Evolutionary conservation across 768 basidiomycete species (phyloP), one percentile per base, ranked within the genome.

Genomic region (Infundibulicybe gibba): DNA sequence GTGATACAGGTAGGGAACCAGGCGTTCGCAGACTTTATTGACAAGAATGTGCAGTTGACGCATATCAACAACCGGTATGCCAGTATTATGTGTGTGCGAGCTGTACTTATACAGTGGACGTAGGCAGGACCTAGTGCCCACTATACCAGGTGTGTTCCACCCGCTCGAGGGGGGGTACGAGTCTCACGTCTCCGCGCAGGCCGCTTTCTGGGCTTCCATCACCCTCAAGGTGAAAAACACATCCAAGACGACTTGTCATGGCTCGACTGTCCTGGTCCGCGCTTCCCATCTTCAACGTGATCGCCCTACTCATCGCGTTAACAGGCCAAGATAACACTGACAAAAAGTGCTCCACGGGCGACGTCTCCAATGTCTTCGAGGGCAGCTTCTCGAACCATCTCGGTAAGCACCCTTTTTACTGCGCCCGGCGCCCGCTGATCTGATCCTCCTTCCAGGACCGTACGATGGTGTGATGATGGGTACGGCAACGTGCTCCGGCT

Each of bases 11-110:
- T 72, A 49, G 79, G 80, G 3, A 79, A 82, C 61, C 71, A 76
- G 56, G 79, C 68, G 2, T 85, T 83, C 49, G 81, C 81, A 1
- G 53, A 80, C 53, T 76, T 75, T 53, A 72, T 82, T 41, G 77
- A 83, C 50, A 60, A 69, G 10, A 61, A 76, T 39, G 41, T 66
- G 33, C 49, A 64, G 11, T 54, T 81, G 40, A 76, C 71, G 3
- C 81, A 76, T 49, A 71, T 85, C 58, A 82, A 76, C 58, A 83
- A 85, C 61, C 64, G 61, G 70, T 64, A 47, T 35, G 0, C 25
- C 35, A 16, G 20, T 33, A 20, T 50, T 16, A 5, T 5, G 6
- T 35, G 40, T 4, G 3, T 12, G n/a, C 3, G 2, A n/a, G 14
- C 21, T n/a, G 4, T 34, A 32, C 43, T 45, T 33, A 44, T n/a